These are phyloP conservation scores for Pseudonectria foliicola DNA, from an alignment of 2,329 filamentous ascomycete species.

Conservation along the genomic window DNA sequence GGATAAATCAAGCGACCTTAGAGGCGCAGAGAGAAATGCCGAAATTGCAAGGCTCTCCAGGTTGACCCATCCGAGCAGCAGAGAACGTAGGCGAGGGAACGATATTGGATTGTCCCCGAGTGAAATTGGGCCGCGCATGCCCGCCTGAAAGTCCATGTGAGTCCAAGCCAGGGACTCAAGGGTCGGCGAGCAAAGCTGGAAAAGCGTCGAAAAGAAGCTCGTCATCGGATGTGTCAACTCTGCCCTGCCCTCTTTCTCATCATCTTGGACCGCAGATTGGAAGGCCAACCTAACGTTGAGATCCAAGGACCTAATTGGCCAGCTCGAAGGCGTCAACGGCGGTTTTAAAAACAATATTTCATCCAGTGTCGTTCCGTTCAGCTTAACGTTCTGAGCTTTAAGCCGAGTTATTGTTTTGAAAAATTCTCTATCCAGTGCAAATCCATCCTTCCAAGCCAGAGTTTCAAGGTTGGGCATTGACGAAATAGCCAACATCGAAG, in stretches of 20 bases:
- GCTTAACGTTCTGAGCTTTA: neutral
- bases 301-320: constrained; percentile 3
- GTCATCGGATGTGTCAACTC: neutral
- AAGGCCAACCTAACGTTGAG: neutral
- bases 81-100: constrained; percentile 3
- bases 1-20: constrained; percentile 2
- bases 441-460: constrained; percentile 3
- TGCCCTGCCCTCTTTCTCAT: too few species aligned
- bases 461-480: constrained; percentile 8
- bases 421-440: constrained; percentile 1
- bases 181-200: constrained; percentile 5
- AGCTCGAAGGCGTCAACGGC: constrained; percentile 1
- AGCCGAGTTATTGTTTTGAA: constrained; percentile 1
- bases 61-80: neutral
- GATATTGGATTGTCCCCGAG: neutral
- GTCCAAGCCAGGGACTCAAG: constrained; percentile 7
- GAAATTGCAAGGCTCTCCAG: neutral
- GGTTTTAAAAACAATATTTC: neutral
- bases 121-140: neutral
- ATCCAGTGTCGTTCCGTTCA: neutral
- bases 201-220: constrained; percentile 2
- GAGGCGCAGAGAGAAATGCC: constrained; percentile 2
- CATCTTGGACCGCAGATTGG: too few species aligned
- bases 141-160: neutral
- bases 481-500: neutral